Evolutionary conservation across 371 early-diverging fungal species (phyloP), one percentile per base, ranked within the genome.

Genomic region (Phascolomyces articulosus): DNA sequence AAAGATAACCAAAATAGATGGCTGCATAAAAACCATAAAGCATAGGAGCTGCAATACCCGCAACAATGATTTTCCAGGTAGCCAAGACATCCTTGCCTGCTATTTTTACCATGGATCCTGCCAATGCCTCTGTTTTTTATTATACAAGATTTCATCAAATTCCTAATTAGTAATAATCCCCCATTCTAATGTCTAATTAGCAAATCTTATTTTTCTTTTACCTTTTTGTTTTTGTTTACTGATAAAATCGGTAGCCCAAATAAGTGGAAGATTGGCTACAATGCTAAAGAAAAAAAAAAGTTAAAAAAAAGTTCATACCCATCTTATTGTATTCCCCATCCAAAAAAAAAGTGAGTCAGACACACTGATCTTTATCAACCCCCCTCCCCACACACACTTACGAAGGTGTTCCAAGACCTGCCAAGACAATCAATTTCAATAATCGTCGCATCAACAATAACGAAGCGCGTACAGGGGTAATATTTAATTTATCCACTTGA

Each of bases 21-120:
- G 85, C 62, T 8, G 91, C 72, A 68, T 96, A 96, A 3, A 87
- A 68, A 4, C 87, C 80, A 63, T 93, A 95, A 7, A 95, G 77
- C 7, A 87, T 58, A 18, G 98, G 97, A 28, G 90, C 83, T 26
- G 93, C 83, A 28, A 87, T 87, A 26, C 92, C 73, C 27, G 92
- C 91, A 16, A 93, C 91, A 34, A 96, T 77, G 0, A 97, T 84
- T 73, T 98, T 98, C 99, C 98, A 98, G 4, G 97, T 96, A 1
- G 96, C 95, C 20, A 98, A 73, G 4, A 98, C 98, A 71, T 98
- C 99, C 55, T 88, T 88, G 18, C 94, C 99, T 26, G 87, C 85
- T 65, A 98, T 89, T 71, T 98, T 98, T 58, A 98, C 97, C 40
- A 91, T 91, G 21, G 96, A 96, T 23, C 87, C 91, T 1, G 91